Percentiles rank a stretch among this genome's conserved stretches.
phyloP scores from a whole-genome alignment of 495 filamentous ascomycete species.

The Neurospora intermedia region DNA sequence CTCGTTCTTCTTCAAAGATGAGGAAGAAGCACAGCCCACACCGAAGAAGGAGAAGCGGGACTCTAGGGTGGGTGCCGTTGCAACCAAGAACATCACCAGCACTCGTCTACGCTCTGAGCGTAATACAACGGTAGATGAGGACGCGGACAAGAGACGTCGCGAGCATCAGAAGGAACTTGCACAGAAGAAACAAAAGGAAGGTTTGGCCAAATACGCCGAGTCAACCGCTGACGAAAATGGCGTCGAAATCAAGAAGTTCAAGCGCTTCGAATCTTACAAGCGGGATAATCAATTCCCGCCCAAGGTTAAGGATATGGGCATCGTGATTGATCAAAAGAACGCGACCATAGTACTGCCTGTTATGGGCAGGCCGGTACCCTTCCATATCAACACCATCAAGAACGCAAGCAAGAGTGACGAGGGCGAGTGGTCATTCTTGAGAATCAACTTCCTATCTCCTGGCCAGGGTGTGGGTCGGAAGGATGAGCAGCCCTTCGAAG shows the following conservation, averaged over 20 bases:
- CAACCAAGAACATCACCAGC: constrained; percentile 84
- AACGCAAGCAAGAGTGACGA: constrained; percentile 94
- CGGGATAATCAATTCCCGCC: constrained; percentile 88
- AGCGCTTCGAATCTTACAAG: constrained; percentile 98
- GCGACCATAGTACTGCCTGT: constrained; percentile 86
- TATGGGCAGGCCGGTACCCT: constrained; percentile 95
- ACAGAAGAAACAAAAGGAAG: constrained; percentile 77
- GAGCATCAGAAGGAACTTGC: constrained; percentile 92
- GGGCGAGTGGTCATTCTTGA: constrained; percentile 82
- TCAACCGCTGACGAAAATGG: constrained; percentile 78
- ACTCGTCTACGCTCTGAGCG: constrained; percentile 88
- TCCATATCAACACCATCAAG: constrained; percentile 99
- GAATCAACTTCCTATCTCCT: constrained; percentile 95
- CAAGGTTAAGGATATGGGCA: constrained; percentile 69
- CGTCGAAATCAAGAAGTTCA: constrained; percentile 90
- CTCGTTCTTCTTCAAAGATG: constrained; percentile 95
- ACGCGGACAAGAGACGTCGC: constrained; percentile 73
- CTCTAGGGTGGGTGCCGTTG: constrained; percentile 67
- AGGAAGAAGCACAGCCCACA: constrained; percentile 56
- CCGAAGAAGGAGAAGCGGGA: constrained; percentile 76
- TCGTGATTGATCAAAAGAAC: constrained; percentile 85
- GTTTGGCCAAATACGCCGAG: constrained; percentile 67
- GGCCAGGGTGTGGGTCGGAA: constrained; percentile 97
- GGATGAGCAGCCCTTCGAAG: constrained; percentile 97
- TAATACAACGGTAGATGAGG: constrained; percentile 74